These are phyloP conservation scores for Arctium minus DNA, from an alignment of 129 eudicot species.

Conservation along the genomic window DNA sequence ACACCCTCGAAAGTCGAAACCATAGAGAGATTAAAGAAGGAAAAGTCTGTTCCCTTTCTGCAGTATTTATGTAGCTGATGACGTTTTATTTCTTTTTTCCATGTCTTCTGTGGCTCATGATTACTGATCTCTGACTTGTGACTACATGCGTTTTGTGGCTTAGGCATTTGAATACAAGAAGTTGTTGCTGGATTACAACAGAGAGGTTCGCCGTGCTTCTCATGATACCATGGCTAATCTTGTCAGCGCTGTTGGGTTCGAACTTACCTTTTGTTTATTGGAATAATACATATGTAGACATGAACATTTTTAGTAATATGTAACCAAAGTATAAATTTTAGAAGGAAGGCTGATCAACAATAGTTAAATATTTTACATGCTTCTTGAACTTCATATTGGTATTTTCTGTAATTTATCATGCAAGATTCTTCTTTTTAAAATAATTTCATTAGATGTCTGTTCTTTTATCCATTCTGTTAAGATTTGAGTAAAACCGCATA, in stretches of 20 bases:
- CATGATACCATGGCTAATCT: conserved; percentile 87
- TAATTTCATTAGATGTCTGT: neutral
- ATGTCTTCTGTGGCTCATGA: conserved; percentile 5
- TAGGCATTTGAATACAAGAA: conserved; percentile 96
- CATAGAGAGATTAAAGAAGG: neutral
- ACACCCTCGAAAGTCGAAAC: neutral
- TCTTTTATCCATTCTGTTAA: neutral
- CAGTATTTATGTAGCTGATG: neutral
- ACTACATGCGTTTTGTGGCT: conserved; percentile 25
- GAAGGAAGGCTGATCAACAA: conserved; percentile 4
- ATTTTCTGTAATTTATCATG: neutral
- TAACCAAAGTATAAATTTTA: neutral
- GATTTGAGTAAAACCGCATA: neutral
- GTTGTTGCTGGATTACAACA: conserved; percentile 80
- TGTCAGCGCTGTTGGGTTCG: conserved; percentile 73
- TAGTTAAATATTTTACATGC: neutral
- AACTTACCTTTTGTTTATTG: conserved; percentile 18
- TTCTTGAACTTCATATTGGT: neutral
- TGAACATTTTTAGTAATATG: neutral
- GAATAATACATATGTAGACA: neutral
- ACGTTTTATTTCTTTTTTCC: neutral
- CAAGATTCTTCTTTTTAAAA: neutral
- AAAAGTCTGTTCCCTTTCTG: neutral
- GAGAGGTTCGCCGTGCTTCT: conserved; percentile 93
- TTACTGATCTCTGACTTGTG: neutral